Conservation (phyloP, 768 basidiomycete species). For the Psilocybe azurescens region DNA sequence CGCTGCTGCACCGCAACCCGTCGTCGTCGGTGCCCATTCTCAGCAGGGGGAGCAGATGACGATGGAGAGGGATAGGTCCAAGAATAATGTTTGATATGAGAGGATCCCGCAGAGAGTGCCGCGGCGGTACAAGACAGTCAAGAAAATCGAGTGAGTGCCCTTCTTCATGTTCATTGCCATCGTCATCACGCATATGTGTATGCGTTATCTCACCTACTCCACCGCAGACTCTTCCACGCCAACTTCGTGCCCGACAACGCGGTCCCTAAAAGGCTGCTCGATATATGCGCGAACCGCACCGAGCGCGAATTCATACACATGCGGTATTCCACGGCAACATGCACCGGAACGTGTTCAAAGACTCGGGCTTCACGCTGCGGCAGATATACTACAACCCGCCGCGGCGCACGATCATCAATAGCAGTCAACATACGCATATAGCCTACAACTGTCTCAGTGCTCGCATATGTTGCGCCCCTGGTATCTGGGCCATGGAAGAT, state of each 20-base stretch:
- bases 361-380: slow-evolving; percentile 82
- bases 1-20: slow-evolving; percentile 57
- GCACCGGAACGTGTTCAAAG: slow-evolving; percentile 91
- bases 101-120: slow-evolving; percentile 91
- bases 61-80: slow-evolving; percentile 17
- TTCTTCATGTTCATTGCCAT: no score
- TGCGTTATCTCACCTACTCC: background rate
- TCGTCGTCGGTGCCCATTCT: slow-evolving; percentile 25
- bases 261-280: slow-evolving; percentile 89
- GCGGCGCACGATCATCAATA: slow-evolving; percentile 68
- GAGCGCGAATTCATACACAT: slow-evolving; percentile 95
- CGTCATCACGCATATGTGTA: no score
- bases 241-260: slow-evolving; percentile 92
- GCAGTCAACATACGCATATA: no score
- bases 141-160: no score
- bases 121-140: slow-evolving; percentile 44
- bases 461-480: no score
- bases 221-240: slow-evolving; percentile 76
- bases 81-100: slow-evolving; percentile 82
- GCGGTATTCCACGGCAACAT: slow-evolving; percentile 95
- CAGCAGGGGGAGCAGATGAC: slow-evolving; percentile 6
- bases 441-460: no score
- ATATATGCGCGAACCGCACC: slow-evolving; percentile 75
- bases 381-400: slow-evolving; percentile 93
- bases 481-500: no score